phyloP scores from a whole-genome alignment of 331 rosid species.

The Erythrophleum ivorense region DNA sequence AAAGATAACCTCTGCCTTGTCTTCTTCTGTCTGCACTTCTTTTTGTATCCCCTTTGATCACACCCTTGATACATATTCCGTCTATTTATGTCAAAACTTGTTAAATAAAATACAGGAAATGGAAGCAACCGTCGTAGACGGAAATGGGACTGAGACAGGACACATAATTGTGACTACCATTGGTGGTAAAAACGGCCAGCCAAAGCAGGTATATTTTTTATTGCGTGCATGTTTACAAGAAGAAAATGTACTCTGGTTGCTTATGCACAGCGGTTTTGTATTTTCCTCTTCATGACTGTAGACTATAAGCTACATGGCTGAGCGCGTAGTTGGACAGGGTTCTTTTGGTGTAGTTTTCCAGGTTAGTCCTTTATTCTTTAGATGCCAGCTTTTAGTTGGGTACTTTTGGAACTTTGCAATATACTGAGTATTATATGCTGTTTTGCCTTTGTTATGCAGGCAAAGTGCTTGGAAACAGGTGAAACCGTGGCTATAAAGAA shows the following conservation, averaged over 20 bases:
- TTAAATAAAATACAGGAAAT: conserved; percentile 59
- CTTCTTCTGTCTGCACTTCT: neutral
- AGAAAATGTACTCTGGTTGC: neutral
- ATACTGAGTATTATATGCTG: conserved; percentile 28
- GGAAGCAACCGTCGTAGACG: conserved; percentile 68
- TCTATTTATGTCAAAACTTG: conserved; percentile 33
- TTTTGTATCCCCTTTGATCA: neutral
- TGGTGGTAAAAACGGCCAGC: conserved; percentile 83
- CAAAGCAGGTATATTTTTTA: conserved; percentile 64
- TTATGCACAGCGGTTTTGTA: neutral
- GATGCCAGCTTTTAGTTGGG: neutral
- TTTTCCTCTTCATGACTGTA: conserved; percentile 33
- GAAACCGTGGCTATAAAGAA: conserved; percentile 86
- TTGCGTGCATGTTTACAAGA: neutral
- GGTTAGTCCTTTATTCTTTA: conserved; percentile 44
- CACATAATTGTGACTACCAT: conserved; percentile 82
- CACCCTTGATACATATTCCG: conserved; percentile 7
- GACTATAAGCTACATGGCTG: conserved; percentile 90
- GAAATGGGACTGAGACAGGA: conserved; percentile 76
- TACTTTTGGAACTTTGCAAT: neutral
- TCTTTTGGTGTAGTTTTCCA: conserved; percentile 88
- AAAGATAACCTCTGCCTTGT: neutral
- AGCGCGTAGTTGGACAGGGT: conserved; percentile 83
- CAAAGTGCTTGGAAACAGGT: conserved; percentile 85
- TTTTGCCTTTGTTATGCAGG: conserved; percentile 51